Base-by-base conservation (phyloP, 1,139 yeast species). In the Geotrichum aggregatum region DNA sequence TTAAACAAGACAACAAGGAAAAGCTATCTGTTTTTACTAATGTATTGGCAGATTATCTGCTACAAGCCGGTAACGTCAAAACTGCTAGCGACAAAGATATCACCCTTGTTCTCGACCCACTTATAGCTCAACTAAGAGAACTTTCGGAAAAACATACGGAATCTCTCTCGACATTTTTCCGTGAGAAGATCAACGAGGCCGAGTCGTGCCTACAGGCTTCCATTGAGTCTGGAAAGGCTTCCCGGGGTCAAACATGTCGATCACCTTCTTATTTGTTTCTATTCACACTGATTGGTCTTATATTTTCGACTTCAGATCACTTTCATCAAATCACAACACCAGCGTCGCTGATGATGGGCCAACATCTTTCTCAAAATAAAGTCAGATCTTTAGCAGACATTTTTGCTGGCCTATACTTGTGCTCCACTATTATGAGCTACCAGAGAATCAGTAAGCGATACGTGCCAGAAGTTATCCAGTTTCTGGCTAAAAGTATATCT, bases 271-370 rank as follows among this genome's bases (percentile, higher is more conserved):
- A 89, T 64, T 69, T 89, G 55, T 71, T 87, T 4, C 78, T 84
- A 56, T 87, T 84, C 63, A 76, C 82, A 0, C 64, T 88, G 21
- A 75, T 89, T 56, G 97, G 97, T 8, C 73, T 77, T 52, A 66
- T 91, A 10, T 94, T 86, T 64, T 89, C 98, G 0, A 87, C 97
- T 0, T 92, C 98, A 0, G 99, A 94, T 73, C 94, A 89, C 65
- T 92, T 87, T 68, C 98, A 94, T 73, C 76, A 88, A 58, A 84
- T 92, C 16, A 91, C 84, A 3, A 89, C 97, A 0, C 96, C 98
- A 1, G 78, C 94, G 1, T 72, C 81, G 36, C 77, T 92, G 39
- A 68, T 88, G 43, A 80, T 89, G 74, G 79, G 84, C 51, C 92
- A 88, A 67, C 74, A 80, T 22, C 71, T 91, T 50, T 80, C 84